phyloP scores from a whole-genome alignment of 345 rosid species.

The Citrus mangshanensis region DNA sequence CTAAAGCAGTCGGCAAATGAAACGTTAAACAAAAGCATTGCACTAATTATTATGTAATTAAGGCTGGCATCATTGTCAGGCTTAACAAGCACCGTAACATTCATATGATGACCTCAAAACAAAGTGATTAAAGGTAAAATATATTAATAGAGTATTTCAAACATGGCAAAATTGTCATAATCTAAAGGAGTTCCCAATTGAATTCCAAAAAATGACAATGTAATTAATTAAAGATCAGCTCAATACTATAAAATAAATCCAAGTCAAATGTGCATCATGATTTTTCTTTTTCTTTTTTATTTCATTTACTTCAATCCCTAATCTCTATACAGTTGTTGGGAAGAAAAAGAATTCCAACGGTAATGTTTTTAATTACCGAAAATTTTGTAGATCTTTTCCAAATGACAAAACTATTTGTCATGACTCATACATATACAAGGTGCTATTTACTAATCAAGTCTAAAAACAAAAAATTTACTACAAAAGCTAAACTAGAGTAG shows the following conservation, averaged over 20 bases:
- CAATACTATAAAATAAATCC: neutral
- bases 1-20: slow-evolving; percentile 27
- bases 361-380: no score
- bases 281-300: no score
- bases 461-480: neutral
- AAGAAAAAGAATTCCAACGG: neutral
- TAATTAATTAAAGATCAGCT: neutral
- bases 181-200: neutral
- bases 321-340: neutral
- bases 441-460: neutral
- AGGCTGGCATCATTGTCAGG: neutral
- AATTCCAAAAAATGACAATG: neutral
- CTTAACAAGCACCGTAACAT: neutral
- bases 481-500: neutral
- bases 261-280: no score
- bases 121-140: neutral
- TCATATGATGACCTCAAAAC: neutral
- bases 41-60: neutral
- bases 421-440: neutral
- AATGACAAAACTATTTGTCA: no score
- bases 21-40: neutral
- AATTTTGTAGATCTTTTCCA: no score
- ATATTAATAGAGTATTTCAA: neutral
- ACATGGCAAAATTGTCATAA: neutral
- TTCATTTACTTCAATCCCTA: neutral